Percentiles rank a stretch among this genome's conserved stretches.
Conservation (phyloP, 202 grass and related monocot species). For the Elaeis oleifera region DNA sequence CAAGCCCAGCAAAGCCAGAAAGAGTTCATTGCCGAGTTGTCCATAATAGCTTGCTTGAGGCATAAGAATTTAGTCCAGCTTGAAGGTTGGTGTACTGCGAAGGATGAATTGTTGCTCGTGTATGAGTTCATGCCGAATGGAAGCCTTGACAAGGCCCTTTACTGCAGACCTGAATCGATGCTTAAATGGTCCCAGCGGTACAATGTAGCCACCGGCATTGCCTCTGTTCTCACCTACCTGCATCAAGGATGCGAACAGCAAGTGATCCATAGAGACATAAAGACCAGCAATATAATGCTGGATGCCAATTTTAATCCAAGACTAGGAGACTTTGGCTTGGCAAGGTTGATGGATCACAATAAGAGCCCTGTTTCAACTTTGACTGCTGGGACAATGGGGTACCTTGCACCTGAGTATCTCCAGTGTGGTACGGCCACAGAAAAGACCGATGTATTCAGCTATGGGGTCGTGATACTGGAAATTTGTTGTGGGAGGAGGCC, state of each 20-base stretch:
- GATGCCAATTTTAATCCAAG: conserved; percentile 66
- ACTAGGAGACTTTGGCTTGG: conserved; percentile 79
- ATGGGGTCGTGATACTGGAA: conserved; percentile 74
- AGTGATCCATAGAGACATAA: conserved; percentile 87
- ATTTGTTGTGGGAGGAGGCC: conserved; percentile 82
- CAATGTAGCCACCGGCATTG: conserved; percentile 55
- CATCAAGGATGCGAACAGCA: conserved; percentile 90
- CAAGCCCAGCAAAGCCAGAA: conserved; percentile 61
- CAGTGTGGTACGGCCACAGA: conserved; percentile 91
- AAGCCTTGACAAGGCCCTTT: conserved; percentile 62
- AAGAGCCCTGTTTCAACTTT: conserved; percentile 84
- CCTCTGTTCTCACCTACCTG: conserved; percentile 70
- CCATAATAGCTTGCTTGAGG: conserved; percentile 71
- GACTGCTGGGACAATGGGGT: conserved; percentile 90
- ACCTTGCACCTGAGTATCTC: conserved; percentile 88
- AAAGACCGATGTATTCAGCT: conserved; percentile 91
- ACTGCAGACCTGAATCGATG: conserved; percentile 41
- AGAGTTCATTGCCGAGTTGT: conserved; percentile 82
- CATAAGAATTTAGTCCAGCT: conserved; percentile 92
- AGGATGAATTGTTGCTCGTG: conserved; percentile 53
- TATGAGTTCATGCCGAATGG: conserved; percentile 62
- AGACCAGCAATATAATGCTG: conserved; percentile 82
- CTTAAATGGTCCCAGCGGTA: conserved; percentile 56
- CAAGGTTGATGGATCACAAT: conserved; percentile 76
- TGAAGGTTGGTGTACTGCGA: conserved; percentile 80